A percentile compares a stretch with the other conserved stretches of the same genome.
Evolutionary conservation across 352 stramenopile species (phyloP).

Genomic region (Phytophthora megakarya): DNA sequence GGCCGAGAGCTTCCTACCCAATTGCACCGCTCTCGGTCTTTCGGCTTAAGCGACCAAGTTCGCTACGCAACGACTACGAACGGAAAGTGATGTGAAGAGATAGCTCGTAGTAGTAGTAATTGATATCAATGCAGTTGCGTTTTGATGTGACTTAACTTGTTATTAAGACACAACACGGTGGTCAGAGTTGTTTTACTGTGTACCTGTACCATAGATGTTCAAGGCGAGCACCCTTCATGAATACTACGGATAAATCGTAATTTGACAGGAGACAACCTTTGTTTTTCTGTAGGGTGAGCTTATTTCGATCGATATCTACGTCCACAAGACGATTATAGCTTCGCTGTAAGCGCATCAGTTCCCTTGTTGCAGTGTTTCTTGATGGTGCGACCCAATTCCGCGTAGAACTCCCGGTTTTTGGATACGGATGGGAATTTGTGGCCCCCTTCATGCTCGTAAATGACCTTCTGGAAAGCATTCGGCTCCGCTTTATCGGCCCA

Average conservation of each 20-base stretch:
- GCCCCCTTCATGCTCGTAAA: slow-evolving; percentile 42
- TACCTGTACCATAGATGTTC: no score
- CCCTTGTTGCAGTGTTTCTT: slow-evolving; percentile 33
- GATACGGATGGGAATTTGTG: slow-evolving; percentile 46
- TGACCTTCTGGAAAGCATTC: slow-evolving; percentile 25
- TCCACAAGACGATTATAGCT: slow-evolving; percentile 20
- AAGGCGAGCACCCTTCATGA: no score
- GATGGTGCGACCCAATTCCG: slow-evolving; percentile 25
- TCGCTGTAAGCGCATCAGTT: neutral
- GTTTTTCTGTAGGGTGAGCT: no score
- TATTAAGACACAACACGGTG: no score
- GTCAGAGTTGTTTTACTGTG: no score
- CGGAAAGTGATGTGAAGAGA: slow-evolving; percentile 7
- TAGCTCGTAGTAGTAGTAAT: slow-evolving; percentile 22
- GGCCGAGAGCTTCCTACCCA: slow-evolving; percentile 40
- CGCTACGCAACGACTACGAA: slow-evolving; percentile 14
- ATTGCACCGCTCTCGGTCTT: slow-evolving; percentile 42
- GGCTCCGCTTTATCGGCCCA: slow-evolving; percentile 25
- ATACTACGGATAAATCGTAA: no score
- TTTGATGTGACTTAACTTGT: slow-evolving; percentile 17
- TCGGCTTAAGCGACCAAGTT: slow-evolving; percentile 20
- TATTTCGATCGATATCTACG: no score
- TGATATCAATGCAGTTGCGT: slow-evolving; percentile 21
- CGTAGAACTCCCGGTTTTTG: slow-evolving; percentile 34
- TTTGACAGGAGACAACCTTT: no score